Base-by-base conservation (phyloP, 2,329 filamentous ascomycete genomes). In the Hymenoscyphus infarciens region DNA sequence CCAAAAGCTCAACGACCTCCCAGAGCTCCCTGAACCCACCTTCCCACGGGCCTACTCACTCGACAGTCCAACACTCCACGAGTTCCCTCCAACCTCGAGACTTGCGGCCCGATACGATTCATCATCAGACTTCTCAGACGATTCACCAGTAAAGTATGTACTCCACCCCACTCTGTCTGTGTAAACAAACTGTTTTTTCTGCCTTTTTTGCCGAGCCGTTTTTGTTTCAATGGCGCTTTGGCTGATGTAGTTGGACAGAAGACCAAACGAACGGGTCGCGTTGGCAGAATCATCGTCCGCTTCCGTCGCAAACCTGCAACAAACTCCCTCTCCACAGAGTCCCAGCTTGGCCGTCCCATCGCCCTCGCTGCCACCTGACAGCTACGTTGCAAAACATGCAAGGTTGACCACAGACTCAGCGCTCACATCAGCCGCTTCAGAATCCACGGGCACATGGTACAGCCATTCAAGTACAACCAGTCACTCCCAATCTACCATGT, bases 11-110 rank as follows among this genome's bases (percentile, higher is more conserved):
- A 29, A 49, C 39, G 77, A 79, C 63, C 75, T 82, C 25, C 76
- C 78, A 52, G 77, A 78, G 65, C 81, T 83, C n/a, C 75, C 83
- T 57, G 59, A 61, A 22, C 59, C 59, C 3, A 54, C 11, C 5
- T 84, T 83, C 71, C 78, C 79, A n/a, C 79, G 84, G 64, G 80
- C 81, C 35, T 82, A 76, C 68, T 82, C 83, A 15, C 73, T 85
- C 61, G 84, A 87, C 73, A 87, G 84, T 72, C 84, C 84, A 64
- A 86, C 83, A 35, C 75, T 87, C 57, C 87, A 87, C 80, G 82
- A 85, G 70, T 85, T 84, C 69, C 80, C 81, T 59, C 64, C 67
- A 4, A 66, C 65, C 16, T 61, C 58, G 66, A 67, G 25, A 54
- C 52, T 61, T 29, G 42, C n/a, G 7, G n/a, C 19, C 19, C 10